These are phyloP conservation scores for Cladosporium colombiae DNA, from an alignment of 2,329 filamentous ascomycete genomes.

Conservation along the genomic window DNA sequence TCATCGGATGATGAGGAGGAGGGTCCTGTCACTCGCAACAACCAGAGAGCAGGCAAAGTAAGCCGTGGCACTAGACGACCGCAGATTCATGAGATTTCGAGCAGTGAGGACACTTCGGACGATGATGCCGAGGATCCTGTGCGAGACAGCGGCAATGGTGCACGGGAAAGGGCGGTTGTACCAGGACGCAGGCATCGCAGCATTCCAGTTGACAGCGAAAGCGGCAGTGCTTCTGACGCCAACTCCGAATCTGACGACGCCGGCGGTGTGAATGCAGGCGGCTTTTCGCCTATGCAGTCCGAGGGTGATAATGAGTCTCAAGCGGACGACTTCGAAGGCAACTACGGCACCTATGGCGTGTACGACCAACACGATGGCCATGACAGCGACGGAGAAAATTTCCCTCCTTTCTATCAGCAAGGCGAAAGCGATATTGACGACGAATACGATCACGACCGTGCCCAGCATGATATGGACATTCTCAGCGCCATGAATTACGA, in stretches of 20 bases:
- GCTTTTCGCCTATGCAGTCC: slow-evolving; percentile 27
- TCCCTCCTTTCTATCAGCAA: background rate
- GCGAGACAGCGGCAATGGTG: background rate
- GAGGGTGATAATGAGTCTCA: background rate
- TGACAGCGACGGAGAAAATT: background rate
- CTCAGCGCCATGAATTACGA: background rate
- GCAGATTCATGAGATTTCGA: slow-evolving; percentile 19
- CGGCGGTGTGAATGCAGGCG: slow-evolving; percentile 21
- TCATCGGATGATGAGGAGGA: slow-evolving; percentile 23
- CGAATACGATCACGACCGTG: background rate
- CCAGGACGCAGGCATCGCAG: background rate
- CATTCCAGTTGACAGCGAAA: background rate
- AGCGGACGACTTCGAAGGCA: background rate
- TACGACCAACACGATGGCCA: background rate
- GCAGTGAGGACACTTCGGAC: slow-evolving; percentile 16
- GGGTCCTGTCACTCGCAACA: slow-evolving; percentile 24
- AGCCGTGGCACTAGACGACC: slow-evolving; percentile 17
- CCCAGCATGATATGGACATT: background rate
- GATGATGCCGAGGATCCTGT: slow-evolving; percentile 23
- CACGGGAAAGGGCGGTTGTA: background rate
- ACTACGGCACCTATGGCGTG: background rate
- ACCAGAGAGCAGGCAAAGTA: slow-evolving; percentile 14
- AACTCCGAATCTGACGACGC: slow-evolving; percentile 21
- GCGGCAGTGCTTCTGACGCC: slow-evolving; percentile 21
- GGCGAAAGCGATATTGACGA: background rate